A percentile compares a stretch with the other conserved stretches of the same genome.
These are phyloP conservation scores for button mushroom (Agaricus bisporus) DNA, from an alignment of 768 basidiomycete species.

Conservation along the genomic window DNA sequence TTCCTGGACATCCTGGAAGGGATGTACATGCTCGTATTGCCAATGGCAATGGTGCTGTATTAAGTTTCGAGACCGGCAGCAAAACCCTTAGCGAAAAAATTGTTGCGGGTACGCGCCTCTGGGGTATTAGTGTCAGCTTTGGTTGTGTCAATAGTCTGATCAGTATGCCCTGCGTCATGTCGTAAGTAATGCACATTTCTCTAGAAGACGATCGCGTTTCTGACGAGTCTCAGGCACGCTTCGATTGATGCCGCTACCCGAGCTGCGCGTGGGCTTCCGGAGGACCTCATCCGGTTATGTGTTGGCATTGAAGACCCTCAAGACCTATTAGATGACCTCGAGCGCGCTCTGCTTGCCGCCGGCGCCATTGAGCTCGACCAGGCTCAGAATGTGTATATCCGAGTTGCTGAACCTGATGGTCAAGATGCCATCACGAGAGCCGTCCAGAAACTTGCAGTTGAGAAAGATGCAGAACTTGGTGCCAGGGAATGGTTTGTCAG, in stretches of 20 bases:
- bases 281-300: conserved; percentile 95
- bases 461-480: conserved; percentile 28
- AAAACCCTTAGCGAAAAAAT: conserved; percentile 87
- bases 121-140: conserved; percentile 98
- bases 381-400: conserved; percentile 46
- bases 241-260: conserved; percentile 96
- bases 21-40: conserved; percentile 91
- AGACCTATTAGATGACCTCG: conserved; percentile 93
- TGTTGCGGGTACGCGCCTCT: conserved; percentile 86
- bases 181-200: conserved; percentile 54
- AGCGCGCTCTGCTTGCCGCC: conserved; percentile 85
- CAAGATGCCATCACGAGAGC: conserved; percentile 42
- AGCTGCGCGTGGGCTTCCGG: conserved; percentile 95
- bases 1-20: conserved; percentile 72
- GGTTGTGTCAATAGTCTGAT: conserved; percentile 97
- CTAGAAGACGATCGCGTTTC: conserved; percentile 7
- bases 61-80: conserved; percentile 92
- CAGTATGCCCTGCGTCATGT: conserved; percentile 99
- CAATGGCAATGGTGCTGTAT: conserved; percentile 85
- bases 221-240: conserved; percentile 62
- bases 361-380: conserved; percentile 71
- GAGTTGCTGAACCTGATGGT: conserved; percentile 24
- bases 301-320: conserved; percentile 95
- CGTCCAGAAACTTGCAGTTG: conserved; percentile 50
- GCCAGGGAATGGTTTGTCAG: conserved; percentile 77